A percentile compares a stretch with the other conserved stretches of the same genome.
These are phyloP conservation scores for Apophysomyces elegans DNA, from an alignment of 371 early-diverging fungal genomes.

Conservation along the genomic window DNA sequence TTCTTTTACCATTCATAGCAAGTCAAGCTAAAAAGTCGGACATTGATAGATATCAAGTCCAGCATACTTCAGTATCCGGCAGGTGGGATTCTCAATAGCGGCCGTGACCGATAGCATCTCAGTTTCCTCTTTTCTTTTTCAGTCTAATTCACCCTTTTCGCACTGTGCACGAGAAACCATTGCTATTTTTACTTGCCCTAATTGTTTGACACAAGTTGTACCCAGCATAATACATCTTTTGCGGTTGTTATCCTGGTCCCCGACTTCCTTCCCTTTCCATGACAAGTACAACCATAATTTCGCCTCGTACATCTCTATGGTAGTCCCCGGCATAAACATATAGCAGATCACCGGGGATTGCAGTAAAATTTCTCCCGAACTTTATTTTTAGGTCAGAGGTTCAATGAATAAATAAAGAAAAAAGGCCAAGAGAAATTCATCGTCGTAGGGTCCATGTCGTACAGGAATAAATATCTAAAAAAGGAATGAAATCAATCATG, in stretches of 20 bases:
- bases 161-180: neutral
- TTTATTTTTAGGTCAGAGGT: constrained; percentile 2
- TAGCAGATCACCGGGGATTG: neutral
- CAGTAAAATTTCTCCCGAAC: constrained; percentile 5
- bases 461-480: neutral
- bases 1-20: no score
- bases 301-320: neutral
- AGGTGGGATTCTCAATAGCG: neutral
- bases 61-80: neutral
- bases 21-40: no score
- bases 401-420: neutral
- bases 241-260: neutral
- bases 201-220: neutral
- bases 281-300: neutral
- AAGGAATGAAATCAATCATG: no score
- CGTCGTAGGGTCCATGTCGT: constrained; percentile 3
- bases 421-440: neutral
- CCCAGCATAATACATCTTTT: neutral
- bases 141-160: neutral
- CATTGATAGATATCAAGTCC: no score
- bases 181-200: neutral
- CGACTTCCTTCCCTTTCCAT: neutral
- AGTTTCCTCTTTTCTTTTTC: neutral
- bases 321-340: neutral
- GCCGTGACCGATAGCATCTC: neutral